Base-by-base conservation (phyloP, 2,329 filamentous ascomycete species). In the Colletotrichum destructivum region DNA sequence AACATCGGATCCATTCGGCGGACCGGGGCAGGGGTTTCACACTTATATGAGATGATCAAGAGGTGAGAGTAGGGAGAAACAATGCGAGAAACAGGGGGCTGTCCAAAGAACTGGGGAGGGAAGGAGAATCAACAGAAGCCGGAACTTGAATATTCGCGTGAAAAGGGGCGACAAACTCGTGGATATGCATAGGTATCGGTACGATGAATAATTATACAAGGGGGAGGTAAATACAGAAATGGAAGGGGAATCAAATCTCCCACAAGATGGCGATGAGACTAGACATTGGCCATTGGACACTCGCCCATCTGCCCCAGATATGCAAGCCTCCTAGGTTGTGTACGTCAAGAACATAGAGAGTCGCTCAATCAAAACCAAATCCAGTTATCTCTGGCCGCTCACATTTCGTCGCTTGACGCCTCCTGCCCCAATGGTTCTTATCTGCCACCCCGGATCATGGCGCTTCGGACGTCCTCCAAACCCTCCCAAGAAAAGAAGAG, bases 1-100 rank as follows among this genome's bases (percentile, higher is more conserved):
- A 62, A 62, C 46, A 40, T 51, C 18, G 44, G n/a, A 38, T 40
- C 26, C 46, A 40, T 47, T 51, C 12, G 59, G 13, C 18, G 46
- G 31, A 38, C 59, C 18, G 59, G 59, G n/a, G 44, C 11, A n/a
- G n/a, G n/a, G 35, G 59, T 62, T 62, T 62, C 59, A 62, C 59
- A 62, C 35, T 21, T 62, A 49, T 23, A 62, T 40, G 44, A 47
- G 16, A 40, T 51, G 49, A 3, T 4, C 18, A 31, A 40, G 56
- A 23, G 21, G 23, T 16, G n/a, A 59, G 4, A 44, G 55, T 26
- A 42, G 26, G 38, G 38, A 3, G 35, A 57, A 16, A 12, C 35
- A 42, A 44, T 11, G 38, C n/a, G 55, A 23, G n/a, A 13, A n/a
- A 21, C 13, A 11, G 40, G 26, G 23, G 40, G 21, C 8, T 38